A percentile compares a stretch with the other conserved stretches of the same genome.
These are phyloP conservation scores for Zoysia pacifica DNA, from an alignment of 176 grass and related monocot species.

Conservation along the genomic window DNA sequence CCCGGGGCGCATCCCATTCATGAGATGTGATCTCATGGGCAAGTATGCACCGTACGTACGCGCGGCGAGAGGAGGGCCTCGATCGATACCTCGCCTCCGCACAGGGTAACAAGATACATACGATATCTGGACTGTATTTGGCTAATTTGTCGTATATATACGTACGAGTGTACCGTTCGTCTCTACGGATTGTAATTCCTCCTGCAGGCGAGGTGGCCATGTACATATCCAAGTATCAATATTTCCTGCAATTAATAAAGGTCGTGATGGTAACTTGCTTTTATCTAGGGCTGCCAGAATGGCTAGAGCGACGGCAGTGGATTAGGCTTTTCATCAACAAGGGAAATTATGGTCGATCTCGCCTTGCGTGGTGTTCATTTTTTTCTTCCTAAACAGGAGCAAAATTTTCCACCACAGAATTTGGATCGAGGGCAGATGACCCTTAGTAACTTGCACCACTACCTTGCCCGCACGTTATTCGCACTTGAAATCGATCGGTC, in stretches of 20 bases:
- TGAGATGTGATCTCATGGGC: conserved; percentile 46
- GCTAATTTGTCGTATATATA: conserved; percentile 10
- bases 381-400: too few species aligned
- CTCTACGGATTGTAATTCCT: conserved; percentile 7
- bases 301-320: too few species aligned
- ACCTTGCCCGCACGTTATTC: too few species aligned
- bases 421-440: too few species aligned
- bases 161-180: background rate
- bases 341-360: too few species aligned
- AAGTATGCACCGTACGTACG: conserved; percentile 21
- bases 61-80: background rate
- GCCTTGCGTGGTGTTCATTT: too few species aligned
- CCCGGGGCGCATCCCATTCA: conserved; percentile 30
- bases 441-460: too few species aligned
- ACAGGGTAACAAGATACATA: too few species aligned
- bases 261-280: conserved; percentile 32
- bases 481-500: too few species aligned
- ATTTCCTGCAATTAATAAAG: conserved; percentile 22
- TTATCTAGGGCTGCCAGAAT: conserved; percentile 1
- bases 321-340: too few species aligned
- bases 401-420: too few species aligned
- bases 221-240: conserved; percentile 1
- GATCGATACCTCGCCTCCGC: background rate
- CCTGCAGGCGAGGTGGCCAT: conserved; percentile 3
- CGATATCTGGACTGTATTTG: background rate